phyloP scores from a whole-genome alignment of 2,329 filamentous ascomycete species.

The Trichoderma asperellum region DNA sequence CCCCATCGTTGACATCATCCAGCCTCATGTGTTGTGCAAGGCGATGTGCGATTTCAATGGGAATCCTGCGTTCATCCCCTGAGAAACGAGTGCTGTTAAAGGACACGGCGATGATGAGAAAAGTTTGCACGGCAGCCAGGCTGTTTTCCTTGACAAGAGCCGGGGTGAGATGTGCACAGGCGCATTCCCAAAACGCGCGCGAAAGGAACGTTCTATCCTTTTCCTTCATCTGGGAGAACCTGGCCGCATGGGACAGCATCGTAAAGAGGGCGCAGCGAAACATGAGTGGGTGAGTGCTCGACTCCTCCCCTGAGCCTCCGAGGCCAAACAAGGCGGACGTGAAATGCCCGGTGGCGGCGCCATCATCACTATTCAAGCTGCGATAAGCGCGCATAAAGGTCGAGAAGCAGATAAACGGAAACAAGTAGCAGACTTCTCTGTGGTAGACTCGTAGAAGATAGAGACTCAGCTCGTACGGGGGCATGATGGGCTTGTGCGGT shows the following conservation, averaged over 20 bases:
- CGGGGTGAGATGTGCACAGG: conserved; percentile 40
- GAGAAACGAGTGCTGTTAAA: conserved; percentile 48
- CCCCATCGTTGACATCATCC: conserved; percentile 38
- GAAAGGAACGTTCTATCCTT: conserved; percentile 33
- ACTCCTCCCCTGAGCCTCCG: conserved; percentile 33
- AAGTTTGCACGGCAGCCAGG: conserved; percentile 46
- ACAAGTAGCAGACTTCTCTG: conserved; percentile 46
- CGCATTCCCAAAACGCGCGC: conserved; percentile 41
- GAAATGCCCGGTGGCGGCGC: not conserved
- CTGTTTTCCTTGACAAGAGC: conserved; percentile 43
- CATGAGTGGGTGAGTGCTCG: conserved; percentile 41
- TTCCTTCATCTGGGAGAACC: conserved; percentile 43
- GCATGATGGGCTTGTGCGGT: conserved; percentile 36
- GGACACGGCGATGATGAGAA: conserved; percentile 45
- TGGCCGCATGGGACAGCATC: conserved; percentile 48
- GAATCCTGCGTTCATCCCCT: conserved; percentile 47
- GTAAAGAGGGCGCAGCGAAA: conserved; percentile 49
- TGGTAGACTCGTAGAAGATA: conserved; percentile 47
- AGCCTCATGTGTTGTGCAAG: conserved; percentile 48
- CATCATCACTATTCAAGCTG: conserved; percentile 42
- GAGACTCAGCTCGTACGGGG: conserved; percentile 47
- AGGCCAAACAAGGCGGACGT: conserved; percentile 39
- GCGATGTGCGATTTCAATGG: conserved; percentile 47
- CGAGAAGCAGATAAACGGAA: conserved; percentile 49
- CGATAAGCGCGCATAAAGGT: conserved; percentile 48